Base-by-base conservation (phyloP, 257 asterid genomes). In the Solanum microdontum region DNA sequence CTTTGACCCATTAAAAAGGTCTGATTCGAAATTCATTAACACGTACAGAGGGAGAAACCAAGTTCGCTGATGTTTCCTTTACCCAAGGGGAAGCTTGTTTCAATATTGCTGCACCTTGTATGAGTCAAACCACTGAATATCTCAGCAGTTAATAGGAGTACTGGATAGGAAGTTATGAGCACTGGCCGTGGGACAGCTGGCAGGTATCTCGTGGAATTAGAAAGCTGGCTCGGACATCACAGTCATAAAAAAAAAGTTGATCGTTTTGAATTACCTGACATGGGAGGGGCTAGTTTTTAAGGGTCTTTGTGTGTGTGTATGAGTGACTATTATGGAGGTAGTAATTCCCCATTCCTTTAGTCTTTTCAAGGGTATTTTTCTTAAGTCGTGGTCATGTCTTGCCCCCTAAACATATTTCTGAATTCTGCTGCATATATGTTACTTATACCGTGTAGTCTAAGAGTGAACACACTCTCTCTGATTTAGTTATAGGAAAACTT, bases 21-120 rank as follows among this genome's bases (percentile, higher is more conserved):
- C 97, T 3, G 90, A 91, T 62, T 92, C 76, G 23, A 28, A 93
- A 92, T 90, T 95, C 98, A 14, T 93, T 9, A 90, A 15, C 97
- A 14, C 92, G 62, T 51, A 51, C 3, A 51, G 9, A 51, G 9
- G 62, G 62, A 51, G 62, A 94, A 88, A 95, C 94, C 1, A 93
- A 86, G 83, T 77, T 91, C 15, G 85, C 74, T 74, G 86, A 88
- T 45, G 92, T 90, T 32, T 91, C 93, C 2, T 88, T 88, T 84
- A 86, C 66, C 66, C 89, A 87, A 23, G 87, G 89, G 34, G 93
- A 93, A 23, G 87, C 92, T 34, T 93, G 94, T 88, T 90, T 96
- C 66, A 95, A 92, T 73, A 84, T 88, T 36, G 92, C 91, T 19
- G 87, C 90, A 33, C 87, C 92, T 39, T 89, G 85, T 86, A 40